phyloP scores from a whole-genome alignment of 148 eudicot species.

The Camellia lanceoleosa region DNA sequence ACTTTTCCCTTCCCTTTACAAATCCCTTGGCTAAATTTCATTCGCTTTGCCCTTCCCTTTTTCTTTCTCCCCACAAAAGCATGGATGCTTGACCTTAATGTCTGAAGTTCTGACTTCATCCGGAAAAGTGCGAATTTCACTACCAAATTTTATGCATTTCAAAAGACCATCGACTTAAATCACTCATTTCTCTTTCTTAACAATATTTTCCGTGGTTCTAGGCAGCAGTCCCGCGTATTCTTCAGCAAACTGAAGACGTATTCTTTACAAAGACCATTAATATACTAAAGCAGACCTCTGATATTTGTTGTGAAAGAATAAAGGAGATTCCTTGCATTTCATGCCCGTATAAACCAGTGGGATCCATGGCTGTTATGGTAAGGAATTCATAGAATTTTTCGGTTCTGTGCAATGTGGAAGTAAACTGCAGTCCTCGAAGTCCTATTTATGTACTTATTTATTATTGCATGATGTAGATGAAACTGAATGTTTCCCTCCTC shows the following conservation, averaged over 20 bases:
- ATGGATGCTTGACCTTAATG: no score
- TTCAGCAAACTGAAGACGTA: constrained; percentile 61
- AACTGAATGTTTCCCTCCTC: constrained; percentile 44
- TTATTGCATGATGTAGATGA: constrained; percentile 34
- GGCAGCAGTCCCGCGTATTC: constrained; percentile 90
- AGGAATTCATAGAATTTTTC: neutral
- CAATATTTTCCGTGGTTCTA: constrained; percentile 11
- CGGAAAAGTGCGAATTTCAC: neutral
- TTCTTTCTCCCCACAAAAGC: no score
- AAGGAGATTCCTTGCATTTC: constrained; percentile 67
- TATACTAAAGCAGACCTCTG: constrained; percentile 60
- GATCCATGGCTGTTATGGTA: constrained; percentile 96
- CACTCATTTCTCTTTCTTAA: neutral
- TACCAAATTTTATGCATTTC: neutral
- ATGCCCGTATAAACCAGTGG: constrained; percentile 80
- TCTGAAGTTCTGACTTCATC: neutral
- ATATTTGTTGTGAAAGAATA: constrained; percentile 52
- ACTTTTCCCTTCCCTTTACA: neutral
- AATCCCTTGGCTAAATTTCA: neutral
- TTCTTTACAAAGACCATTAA: constrained; percentile 68
- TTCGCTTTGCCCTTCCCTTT: no score
- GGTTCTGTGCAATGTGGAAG: neutral
- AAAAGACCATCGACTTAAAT: neutral
- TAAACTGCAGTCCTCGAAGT: neutral
- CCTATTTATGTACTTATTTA: neutral